Evolutionary conservation across 495 filamentous ascomycete genomes (phyloP), one percentile per base, ranked within the genome.

Genomic region (Entonaema liquescens): DNA sequence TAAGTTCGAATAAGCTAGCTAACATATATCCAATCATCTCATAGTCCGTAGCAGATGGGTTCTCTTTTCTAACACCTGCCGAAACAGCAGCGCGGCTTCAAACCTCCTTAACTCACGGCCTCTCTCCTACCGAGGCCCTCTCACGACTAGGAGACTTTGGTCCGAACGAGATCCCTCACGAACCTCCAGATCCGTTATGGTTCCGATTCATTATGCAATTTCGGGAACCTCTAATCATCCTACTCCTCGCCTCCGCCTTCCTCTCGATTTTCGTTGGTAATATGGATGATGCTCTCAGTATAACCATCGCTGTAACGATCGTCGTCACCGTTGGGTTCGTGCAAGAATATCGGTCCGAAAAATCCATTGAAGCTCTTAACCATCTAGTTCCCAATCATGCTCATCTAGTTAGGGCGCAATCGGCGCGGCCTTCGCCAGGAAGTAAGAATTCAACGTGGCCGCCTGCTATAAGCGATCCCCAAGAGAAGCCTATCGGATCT

Each of bases 301-400:
- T 99, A 73, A 84, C 95, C 1, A 87, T 97, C 33, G 95, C 95
- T 1, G 95, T 99, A 6, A 95, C 93, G 49, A 98, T 99, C 75
- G 95, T 99, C 17, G 94, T 98, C 38, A 92, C 92, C 1, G 95
- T 98, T 57, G 95, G 93, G 11, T 99, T 99, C 74, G 87, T 98
- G 62, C 95, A 99, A 76, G 95, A 99, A 79, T 98, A 98, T 77
- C 88, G 96, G 63, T 98, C 95, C 42, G 96, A 99, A 77, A 97
- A 98, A 80, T 97, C 94, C 2, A 87, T 99, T 75, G 95, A 98
- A 79, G 95, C 95, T 54, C 83, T 99, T 61, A 97, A 90, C 76
- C 92, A 94, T 67, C 82, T 99, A 31, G 94, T 98, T 0, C 96
- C 95, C 25, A 94, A 98, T 77, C 92, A 93, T 79, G 95, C 95